Percentiles rank a stretch among this genome's conserved stretches.
These are phyloP conservation scores for Paramecium tetraurelia DNA, from an alignment of 73 alveolate species.

Conservation along the genomic window DNA sequence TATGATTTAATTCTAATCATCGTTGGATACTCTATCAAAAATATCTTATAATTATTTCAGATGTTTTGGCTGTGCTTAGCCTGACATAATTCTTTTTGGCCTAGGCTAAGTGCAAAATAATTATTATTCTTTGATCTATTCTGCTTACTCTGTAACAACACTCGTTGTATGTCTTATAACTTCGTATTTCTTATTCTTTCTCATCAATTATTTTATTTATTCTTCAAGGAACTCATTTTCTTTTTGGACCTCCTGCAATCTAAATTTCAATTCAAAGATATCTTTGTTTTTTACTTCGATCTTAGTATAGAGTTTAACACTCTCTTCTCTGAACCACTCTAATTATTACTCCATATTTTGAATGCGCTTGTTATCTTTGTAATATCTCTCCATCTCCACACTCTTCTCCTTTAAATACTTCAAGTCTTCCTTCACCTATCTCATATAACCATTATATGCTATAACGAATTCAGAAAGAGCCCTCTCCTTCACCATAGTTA, in stretches of 20 bases:
- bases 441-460: conserved; percentile 14
- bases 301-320: not conserved
- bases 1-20: not conserved
- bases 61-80: not conserved
- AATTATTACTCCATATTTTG: not conserved
- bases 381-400: conserved; percentile 1
- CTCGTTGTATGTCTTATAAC: not conserved
- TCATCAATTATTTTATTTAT: conserved; percentile 6
- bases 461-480: not conserved
- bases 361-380: conserved; percentile 3
- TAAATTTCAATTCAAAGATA: not conserved
- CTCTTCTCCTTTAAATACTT: not conserved
- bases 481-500: not conserved
- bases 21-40: not conserved
- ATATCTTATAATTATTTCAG: not conserved
- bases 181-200: not conserved
- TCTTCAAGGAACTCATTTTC: conserved; percentile 26
- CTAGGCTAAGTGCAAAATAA: not conserved
- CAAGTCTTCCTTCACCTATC: not conserved
- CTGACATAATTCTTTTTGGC: not conserved
- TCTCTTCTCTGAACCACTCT: not conserved
- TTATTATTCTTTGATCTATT: not conserved
- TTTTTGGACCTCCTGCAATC: not conserved
- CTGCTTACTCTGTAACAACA: not conserved
- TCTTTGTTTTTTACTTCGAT: conserved; percentile 2